Conservation (phyloP, 768 basidiomycete species). For the Russula lepida region DNA sequence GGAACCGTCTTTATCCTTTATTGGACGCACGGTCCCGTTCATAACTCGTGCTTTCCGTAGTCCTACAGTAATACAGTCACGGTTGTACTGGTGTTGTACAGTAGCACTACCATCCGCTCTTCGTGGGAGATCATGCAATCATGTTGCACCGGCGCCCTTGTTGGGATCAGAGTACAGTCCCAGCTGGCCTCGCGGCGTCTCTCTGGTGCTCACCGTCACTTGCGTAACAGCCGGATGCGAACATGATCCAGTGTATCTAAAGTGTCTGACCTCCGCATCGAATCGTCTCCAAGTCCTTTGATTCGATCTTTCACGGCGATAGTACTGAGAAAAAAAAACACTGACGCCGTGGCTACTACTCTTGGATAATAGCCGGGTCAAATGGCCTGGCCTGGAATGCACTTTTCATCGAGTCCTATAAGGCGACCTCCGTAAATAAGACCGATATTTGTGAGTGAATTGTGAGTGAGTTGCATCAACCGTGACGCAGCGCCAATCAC, state of each 20-base stretch:
- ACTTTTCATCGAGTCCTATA: background rate
- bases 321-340: background rate
- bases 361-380: background rate
- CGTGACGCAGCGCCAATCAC: background rate
- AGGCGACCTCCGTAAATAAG: background rate
- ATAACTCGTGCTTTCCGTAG: background rate
- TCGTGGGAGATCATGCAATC: background rate
- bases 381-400: background rate
- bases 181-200: constrained; percentile 1
- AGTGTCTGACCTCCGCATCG: no score
- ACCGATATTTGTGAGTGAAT: background rate
- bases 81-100: no score
- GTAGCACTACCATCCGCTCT: background rate
- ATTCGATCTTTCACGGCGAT: background rate
- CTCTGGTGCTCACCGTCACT: background rate
- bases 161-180: background rate
- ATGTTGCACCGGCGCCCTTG: background rate
- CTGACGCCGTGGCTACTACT: background rate
- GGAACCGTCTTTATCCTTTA: constrained; percentile 5
- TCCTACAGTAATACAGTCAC: background rate
- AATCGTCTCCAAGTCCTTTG: background rate
- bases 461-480: no score
- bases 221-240: background rate
- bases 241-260: background rate
- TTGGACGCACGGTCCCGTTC: background rate